Evolutionary conservation across 2,329 filamentous ascomycete genomes (phyloP).

Genomic region (Trichoderma aggressivum): DNA sequence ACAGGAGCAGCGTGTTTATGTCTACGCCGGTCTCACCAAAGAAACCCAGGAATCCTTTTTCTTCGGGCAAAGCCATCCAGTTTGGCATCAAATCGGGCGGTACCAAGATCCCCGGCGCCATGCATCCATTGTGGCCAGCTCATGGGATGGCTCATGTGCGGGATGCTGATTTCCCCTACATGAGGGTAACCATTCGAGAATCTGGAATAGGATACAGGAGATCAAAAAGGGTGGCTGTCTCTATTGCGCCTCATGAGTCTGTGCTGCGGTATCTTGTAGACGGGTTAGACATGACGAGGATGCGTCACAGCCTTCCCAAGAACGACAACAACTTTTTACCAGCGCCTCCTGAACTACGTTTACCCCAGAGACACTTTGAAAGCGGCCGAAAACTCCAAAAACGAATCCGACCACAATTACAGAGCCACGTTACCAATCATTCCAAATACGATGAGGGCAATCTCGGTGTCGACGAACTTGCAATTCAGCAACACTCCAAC

Average conservation of each 20-base stretch:
- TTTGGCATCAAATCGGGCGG: slow-evolving; percentile 45
- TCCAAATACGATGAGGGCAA: slow-evolving; percentile 20
- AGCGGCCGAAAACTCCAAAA: slow-evolving; percentile 53
- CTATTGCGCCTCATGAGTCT: slow-evolving; percentile 41
- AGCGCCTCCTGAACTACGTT: slow-evolving; percentile 47
- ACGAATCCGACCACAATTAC: slow-evolving; percentile 47
- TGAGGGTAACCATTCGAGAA: background rate
- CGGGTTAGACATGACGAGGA: slow-evolving; percentile 26
- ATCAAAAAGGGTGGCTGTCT: slow-evolving; percentile 47
- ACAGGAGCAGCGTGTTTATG: slow-evolving; percentile 44
- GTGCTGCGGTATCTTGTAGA: slow-evolving; percentile 35
- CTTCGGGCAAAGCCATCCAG: slow-evolving; percentile 30
- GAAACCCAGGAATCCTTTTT: slow-evolving; percentile 33
- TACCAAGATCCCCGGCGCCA: slow-evolving; percentile 62
- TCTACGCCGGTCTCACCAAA: slow-evolving; percentile 54
- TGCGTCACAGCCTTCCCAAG: slow-evolving; percentile 30
- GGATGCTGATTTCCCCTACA: slow-evolving; percentile 32
- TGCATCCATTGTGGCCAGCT: slow-evolving; percentile 69
- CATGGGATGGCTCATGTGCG: slow-evolving; percentile 62
- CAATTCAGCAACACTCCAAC: slow-evolving; percentile 21
- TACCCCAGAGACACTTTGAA: slow-evolving; percentile 56
- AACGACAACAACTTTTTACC: slow-evolving; percentile 41
- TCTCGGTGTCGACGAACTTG: slow-evolving; percentile 37
- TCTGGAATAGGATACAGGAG: slow-evolving; percentile 35
- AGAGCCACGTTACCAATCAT: slow-evolving; percentile 25